phyloP scores from a whole-genome alignment of 106 monocot genomes.

The Platanthera guangdongensis region DNA sequence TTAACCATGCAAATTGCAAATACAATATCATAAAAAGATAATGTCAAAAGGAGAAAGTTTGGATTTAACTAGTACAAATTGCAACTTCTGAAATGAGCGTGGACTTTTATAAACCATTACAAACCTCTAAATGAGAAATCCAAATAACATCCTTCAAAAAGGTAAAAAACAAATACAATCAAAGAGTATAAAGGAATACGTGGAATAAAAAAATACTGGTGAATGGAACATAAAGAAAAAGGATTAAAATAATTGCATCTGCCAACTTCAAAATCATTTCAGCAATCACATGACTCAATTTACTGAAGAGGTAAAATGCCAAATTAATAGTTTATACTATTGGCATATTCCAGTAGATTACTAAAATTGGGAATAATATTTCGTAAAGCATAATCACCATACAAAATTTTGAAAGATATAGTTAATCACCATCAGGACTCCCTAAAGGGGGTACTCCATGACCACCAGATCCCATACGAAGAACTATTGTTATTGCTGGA shows the following conservation, averaged over 20 bases:
- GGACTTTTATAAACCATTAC: background rate
- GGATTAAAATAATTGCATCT: background rate
- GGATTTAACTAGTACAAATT: background rate
- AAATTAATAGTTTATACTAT: background rate
- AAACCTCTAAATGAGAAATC: constrained; percentile 4
- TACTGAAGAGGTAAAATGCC: background rate
- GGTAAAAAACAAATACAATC: background rate
- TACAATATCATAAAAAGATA: background rate
- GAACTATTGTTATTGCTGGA: constrained; percentile 90
- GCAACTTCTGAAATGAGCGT: background rate
- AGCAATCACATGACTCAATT: background rate
- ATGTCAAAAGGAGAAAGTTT: no score
- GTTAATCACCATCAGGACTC: constrained; percentile 69
- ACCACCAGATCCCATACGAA: constrained; percentile 91
- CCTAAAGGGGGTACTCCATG: constrained; percentile 98
- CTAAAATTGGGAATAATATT: background rate
- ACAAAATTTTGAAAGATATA: background rate
- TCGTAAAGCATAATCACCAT: background rate
- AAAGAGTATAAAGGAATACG: background rate
- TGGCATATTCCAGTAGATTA: background rate
- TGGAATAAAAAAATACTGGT: background rate
- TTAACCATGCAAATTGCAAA: background rate
- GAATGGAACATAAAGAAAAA: background rate
- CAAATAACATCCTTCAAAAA: background rate
- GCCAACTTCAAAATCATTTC: background rate